Conservation (phyloP, 2,329 filamentous ascomycete genomes). For the Rhynchosporium secalis region DNA sequence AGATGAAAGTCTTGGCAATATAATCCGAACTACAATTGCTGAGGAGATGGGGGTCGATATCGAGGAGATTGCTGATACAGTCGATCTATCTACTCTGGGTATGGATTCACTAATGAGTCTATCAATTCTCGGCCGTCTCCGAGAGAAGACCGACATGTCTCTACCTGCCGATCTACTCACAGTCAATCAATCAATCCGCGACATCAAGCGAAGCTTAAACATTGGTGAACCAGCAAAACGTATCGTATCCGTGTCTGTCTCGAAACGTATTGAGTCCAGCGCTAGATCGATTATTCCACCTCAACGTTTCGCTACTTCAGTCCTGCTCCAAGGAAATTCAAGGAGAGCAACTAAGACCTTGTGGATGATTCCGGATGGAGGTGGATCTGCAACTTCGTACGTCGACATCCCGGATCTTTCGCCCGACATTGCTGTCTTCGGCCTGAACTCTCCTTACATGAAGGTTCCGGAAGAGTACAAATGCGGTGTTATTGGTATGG, state of each 20-base stretch:
- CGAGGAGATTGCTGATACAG: conserved; percentile 57
- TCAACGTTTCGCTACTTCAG: conserved; percentile 36
- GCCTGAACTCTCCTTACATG: conserved; percentile 71
- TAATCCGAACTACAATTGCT: conserved; percentile 67
- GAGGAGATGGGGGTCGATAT: conserved; percentile 71
- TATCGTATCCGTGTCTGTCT: conserved; percentile 9
- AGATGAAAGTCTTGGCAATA: conserved; percentile 48
- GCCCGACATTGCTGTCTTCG: conserved; percentile 52
- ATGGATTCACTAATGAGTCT: conserved; percentile 61
- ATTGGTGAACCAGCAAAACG: conserved; percentile 29
- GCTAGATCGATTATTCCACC: conserved; percentile 13
- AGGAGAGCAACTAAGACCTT: conserved; percentile 47
- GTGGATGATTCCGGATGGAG: conserved; percentile 51
- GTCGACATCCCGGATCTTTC: conserved; percentile 42
- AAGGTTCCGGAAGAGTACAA: conserved; percentile 65
- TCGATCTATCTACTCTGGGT: conserved; percentile 56
- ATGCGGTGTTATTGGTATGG: conserved; percentile 65
- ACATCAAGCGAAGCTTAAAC: conserved; percentile 37
- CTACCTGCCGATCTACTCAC: conserved; percentile 45
- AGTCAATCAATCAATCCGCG: conserved; percentile 30
- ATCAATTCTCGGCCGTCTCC: conserved; percentile 54
- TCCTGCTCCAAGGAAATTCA: conserved; percentile 49
- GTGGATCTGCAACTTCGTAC: conserved; percentile 44
- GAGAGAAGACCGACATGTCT: conserved; percentile 55
- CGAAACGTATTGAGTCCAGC: conserved; percentile 1